These are phyloP conservation scores for Rutstroemia sp. DNA, from an alignment of 2,329 filamentous ascomycete species.

Conservation along the genomic window DNA sequence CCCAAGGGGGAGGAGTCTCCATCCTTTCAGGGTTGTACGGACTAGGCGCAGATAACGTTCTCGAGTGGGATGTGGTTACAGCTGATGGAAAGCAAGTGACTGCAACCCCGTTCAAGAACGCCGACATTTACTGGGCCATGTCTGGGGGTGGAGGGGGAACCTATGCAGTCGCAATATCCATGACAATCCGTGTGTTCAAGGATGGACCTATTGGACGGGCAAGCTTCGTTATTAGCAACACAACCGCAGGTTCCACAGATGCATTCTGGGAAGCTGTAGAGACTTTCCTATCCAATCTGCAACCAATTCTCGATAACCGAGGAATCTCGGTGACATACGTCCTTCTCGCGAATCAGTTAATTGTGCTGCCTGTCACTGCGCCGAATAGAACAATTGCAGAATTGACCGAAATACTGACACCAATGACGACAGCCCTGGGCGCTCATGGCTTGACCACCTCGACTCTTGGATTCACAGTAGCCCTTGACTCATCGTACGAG, in stretches of 20 bases:
- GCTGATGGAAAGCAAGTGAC: conserved; percentile 40
- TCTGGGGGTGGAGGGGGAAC: conserved; percentile 46
- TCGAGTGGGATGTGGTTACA: conserved; percentile 49
- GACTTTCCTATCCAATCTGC: conserved; percentile 36
- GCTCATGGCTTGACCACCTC: neutral
- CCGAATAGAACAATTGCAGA: neutral
- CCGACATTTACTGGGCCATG: conserved; percentile 56
- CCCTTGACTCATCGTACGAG: neutral
- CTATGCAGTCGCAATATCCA: conserved; percentile 49
- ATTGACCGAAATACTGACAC: neutral
- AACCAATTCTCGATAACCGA: conserved; percentile 41
- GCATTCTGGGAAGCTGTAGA: conserved; percentile 41
- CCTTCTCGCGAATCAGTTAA: conserved; percentile 40
- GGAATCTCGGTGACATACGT: conserved; percentile 43
- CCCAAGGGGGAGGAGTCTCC: conserved; percentile 53
- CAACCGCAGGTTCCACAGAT: conserved; percentile 24
- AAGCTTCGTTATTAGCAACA: conserved; percentile 37
- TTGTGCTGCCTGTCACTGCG: conserved; percentile 27
- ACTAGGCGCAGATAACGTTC: conserved; percentile 52
- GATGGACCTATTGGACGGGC: conserved; percentile 35
- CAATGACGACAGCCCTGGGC: neutral
- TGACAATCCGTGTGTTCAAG: conserved; percentile 44
- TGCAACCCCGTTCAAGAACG: conserved; percentile 42
- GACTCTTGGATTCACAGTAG: neutral
- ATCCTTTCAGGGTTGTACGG: conserved; percentile 44